Conservation (phyloP, 1,284 basidiomycete species). For the Leccinum solheimii region DNA sequence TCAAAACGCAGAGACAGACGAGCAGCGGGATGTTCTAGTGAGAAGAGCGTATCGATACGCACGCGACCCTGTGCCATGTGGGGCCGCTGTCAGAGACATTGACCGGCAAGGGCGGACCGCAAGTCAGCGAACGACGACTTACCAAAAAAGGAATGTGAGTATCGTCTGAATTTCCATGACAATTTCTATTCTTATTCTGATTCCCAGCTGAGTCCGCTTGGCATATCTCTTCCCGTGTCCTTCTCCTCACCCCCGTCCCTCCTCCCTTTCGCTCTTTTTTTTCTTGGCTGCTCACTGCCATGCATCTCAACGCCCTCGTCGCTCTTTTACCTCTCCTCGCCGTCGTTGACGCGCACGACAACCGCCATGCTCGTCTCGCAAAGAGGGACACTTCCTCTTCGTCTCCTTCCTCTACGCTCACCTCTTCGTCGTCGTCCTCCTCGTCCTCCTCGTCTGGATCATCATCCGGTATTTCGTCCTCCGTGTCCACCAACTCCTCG, state of each 20-base stretch:
- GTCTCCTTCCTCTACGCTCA: constrained; percentile 27
- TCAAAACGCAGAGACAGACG: background rate
- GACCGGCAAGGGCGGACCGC: background rate
- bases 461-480: constrained; percentile 18
- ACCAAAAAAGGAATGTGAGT: background rate
- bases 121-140: background rate
- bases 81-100: background rate
- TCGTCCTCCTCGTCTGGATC: constrained; percentile 5
- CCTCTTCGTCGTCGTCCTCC: constrained; percentile 20
- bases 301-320: constrained; percentile 46
- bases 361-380: constrained; percentile 28
- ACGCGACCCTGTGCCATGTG: background rate
- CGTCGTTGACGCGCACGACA: constrained; percentile 36
- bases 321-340: constrained; percentile 45
- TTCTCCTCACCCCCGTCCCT: background rate
- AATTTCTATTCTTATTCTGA: background rate
- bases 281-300: constrained; percentile 29
- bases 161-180: background rate
- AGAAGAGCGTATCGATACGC: background rate
- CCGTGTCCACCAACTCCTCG: constrained; percentile 18
- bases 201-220: background rate
- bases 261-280: constrained; percentile 8
- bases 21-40: background rate
- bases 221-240: background rate
- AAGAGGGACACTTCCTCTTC: constrained; percentile 27